These are phyloP conservation scores for Chytriomyces sp. DNA, from an alignment of 192 early-diverging fungal genomes.

Conservation along the genomic window DNA sequence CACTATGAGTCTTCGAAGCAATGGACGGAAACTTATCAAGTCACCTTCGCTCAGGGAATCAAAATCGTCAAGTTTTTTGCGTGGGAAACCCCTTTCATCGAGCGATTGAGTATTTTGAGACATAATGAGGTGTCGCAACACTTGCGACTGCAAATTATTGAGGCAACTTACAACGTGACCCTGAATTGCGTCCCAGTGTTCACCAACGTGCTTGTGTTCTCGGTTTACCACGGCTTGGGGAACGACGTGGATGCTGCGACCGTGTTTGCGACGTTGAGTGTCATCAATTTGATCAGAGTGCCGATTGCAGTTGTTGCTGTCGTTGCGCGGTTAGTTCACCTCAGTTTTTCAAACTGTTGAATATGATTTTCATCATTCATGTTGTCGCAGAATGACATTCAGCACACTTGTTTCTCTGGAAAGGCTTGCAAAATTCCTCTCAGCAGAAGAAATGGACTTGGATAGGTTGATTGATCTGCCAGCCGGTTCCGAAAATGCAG, in stretches of 20 bases:
- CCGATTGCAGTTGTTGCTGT: conserved; percentile 8
- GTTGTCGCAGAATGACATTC: too few species aligned
- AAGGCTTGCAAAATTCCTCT: conserved; percentile 23
- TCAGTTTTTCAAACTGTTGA: too few species aligned
- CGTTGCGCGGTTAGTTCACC: too few species aligned
- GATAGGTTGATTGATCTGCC: too few species aligned
- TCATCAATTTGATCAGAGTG: conserved; percentile 59
- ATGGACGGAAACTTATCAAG: too few species aligned
- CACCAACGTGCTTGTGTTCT: conserved; percentile 23
- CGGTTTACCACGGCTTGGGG: conserved; percentile 32
- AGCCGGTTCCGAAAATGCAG: background rate
- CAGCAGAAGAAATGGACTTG: conserved; percentile 19
- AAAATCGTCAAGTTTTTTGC: conserved; percentile 90
- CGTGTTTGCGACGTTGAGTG: conserved; percentile 63
- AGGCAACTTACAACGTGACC: too few species aligned
- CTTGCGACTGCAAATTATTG: too few species aligned
- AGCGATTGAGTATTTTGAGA: conserved; percentile 35
- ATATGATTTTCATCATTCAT: too few species aligned
- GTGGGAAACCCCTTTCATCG: conserved; percentile 78
- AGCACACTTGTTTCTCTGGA: conserved; percentile 25
- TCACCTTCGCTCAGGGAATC: conserved; percentile 56
- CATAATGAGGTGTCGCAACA: too few species aligned
- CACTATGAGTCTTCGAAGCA: too few species aligned
- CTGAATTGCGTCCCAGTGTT: conserved; percentile 12
- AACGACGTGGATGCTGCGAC: conserved; percentile 49